A percentile compares a stretch with the other conserved stretches of the same genome.
phyloP scores from a whole-genome alignment of 192 early-diverging fungal genomes.

The Physocladia obscura region DNA sequence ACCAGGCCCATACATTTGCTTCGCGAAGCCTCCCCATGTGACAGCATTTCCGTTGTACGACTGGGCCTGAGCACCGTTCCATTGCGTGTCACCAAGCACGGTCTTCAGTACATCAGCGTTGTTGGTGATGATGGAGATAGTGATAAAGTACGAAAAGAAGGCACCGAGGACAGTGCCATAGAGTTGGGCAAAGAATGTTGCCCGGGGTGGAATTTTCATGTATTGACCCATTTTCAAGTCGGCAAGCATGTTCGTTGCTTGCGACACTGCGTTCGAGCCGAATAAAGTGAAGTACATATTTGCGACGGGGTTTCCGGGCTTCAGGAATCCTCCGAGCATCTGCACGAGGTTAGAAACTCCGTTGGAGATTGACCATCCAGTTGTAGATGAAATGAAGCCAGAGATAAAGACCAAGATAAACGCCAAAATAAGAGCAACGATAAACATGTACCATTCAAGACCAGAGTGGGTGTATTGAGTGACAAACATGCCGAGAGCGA shows the following conservation, averaged over 20 bases:
- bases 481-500: not conserved
- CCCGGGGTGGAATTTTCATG: slow-evolving; percentile 74
- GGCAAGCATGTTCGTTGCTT: slow-evolving; percentile 59
- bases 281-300: slow-evolving; percentile 73
- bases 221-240: slow-evolving; percentile 67
- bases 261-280: slow-evolving; percentile 58
- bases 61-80: slow-evolving; percentile 38
- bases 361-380: not conserved
- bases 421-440: not conserved
- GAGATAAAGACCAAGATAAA: not conserved
- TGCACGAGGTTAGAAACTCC: not conserved
- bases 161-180: slow-evolving; percentile 61
- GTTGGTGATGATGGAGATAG: slow-evolving; percentile 70
- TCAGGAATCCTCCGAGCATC: slow-evolving; percentile 15
- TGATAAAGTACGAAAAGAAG: slow-evolving; percentile 53
- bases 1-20: slow-evolving; percentile 66
- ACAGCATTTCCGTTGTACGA: slow-evolving; percentile 56
- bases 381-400: slow-evolving; percentile 5
- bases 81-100: slow-evolving; percentile 64
- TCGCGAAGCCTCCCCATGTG: slow-evolving; percentile 68
- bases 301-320: slow-evolving; percentile 60
- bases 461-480: not conserved
- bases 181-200: slow-evolving; percentile 74
- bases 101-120: slow-evolving; percentile 47
- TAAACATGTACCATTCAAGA: slow-evolving; percentile 8